Evolutionary conservation across 2,329 filamentous ascomycete species (phyloP).

Genomic region (Zasmidium cellare): DNA sequence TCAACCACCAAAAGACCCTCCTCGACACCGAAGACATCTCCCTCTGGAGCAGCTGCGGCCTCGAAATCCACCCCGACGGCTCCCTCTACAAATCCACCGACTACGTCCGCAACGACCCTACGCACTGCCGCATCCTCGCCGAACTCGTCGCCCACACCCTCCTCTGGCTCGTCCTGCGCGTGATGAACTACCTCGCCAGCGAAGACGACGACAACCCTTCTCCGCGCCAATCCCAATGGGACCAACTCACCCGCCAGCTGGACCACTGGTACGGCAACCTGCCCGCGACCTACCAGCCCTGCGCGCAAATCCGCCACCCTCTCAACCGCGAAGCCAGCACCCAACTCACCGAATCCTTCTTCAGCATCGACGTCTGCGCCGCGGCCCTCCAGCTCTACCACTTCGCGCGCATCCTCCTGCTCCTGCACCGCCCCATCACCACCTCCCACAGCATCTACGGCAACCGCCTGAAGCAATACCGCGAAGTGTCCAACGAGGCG

Average conservation of each 20-base stretch:
- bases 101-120: slow-evolving; percentile 57
- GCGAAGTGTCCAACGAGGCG: slow-evolving; percentile 55
- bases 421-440: slow-evolving; percentile 57
- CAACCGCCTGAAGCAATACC: slow-evolving; percentile 55
- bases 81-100: slow-evolving; percentile 44
- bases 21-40: slow-evolving; percentile 61
- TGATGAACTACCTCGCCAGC: slow-evolving; percentile 62
- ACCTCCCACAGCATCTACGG: slow-evolving; percentile 47
- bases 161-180: slow-evolving; percentile 65
- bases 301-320: slow-evolving; percentile 42
- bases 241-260: slow-evolving; percentile 57
- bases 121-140: slow-evolving; percentile 25
- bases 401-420: slow-evolving; percentile 61
- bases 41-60: slow-evolving; percentile 64
- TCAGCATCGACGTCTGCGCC: slow-evolving; percentile 62
- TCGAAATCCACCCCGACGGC: slow-evolving; percentile 56
- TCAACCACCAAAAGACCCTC: slow-evolving; percentile 61
- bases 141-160: slow-evolving; percentile 60
- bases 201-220: slow-evolving; percentile 52
- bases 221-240: slow-evolving; percentile 46
- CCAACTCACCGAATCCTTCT: slow-evolving; percentile 58
- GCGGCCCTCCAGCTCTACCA: slow-evolving; percentile 67
- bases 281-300: slow-evolving; percentile 61
- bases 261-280: slow-evolving; percentile 60
- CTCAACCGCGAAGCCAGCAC: slow-evolving; percentile 11